Conservation (phyloP, 2,329 filamentous ascomycete genomes). For the Penicillium sp. region DNA sequence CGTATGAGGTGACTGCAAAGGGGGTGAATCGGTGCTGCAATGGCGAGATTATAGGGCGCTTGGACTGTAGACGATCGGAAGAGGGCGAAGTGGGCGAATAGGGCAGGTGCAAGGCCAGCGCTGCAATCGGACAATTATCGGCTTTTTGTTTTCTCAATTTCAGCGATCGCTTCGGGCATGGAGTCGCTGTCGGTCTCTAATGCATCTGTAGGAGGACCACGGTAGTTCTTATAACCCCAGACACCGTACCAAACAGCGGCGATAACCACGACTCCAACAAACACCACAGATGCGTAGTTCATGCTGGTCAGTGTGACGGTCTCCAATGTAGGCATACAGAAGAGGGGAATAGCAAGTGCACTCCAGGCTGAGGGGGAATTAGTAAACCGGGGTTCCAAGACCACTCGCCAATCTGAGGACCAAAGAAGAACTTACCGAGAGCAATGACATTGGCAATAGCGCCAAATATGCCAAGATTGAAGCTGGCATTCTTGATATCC, state of each 20-base stretch:
- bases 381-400: conserved; percentile 2
- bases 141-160: conserved; percentile 10
- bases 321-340: conserved; percentile 58
- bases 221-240: conserved; percentile 65
- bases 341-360: conserved; percentile 67
- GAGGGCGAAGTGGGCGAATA: background rate
- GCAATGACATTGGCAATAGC: conserved; percentile 63
- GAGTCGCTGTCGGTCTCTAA: conserved; percentile 19
- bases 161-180: conserved; percentile 9
- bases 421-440: conserved; percentile 54
- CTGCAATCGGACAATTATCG: conserved; percentile 18
- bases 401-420: background rate
- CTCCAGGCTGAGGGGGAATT: conserved; percentile 53
- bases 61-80: background rate
- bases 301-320: conserved; percentile 61
- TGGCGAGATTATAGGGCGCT: background rate
- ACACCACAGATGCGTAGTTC: conserved; percentile 77
- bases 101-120: conserved; percentile 2
- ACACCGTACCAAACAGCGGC: conserved; percentile 67
- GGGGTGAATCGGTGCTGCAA: background rate
- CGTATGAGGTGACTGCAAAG: background rate
- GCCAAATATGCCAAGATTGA: conserved; percentile 62
- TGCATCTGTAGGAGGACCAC: conserved; percentile 31
- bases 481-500: conserved; percentile 48
- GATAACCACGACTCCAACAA: conserved; percentile 63